Evolutionary conservation across 768 basidiomycete genomes (phyloP), one percentile per base, ranked within the genome.

Genomic region (Mycena capillaripes): DNA sequence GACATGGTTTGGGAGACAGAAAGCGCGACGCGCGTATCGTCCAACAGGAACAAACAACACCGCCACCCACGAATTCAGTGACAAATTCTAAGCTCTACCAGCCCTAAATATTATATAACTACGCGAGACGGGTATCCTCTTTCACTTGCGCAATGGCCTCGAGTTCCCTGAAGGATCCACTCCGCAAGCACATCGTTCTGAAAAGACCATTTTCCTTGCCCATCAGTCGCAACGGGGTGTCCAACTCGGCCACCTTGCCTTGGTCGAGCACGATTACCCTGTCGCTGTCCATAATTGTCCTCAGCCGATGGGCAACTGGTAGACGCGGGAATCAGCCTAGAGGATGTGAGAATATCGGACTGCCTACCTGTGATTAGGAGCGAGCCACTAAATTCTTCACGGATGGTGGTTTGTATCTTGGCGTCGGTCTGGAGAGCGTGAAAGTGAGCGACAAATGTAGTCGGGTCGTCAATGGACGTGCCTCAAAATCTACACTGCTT

Each of bases 371-470:
- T 95, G 60, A 97, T 79, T 63, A 96, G 80, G 34, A 96, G 83
- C 19, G 92, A 93, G 46, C 90, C 86, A 10, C 85, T 88, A 79
- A 97, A 97, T 76, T 97, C 95, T 74, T 93, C 91, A 9, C 96
- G 86, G 60, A 98, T 97, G 0, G 96, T 93, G 34, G 89, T 85
- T 79, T 97, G 96, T 69, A 97, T 97, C 83, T 95, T 96, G 19
- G 93, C 89, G 76, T 97, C 97, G 42, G 96, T 96, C 19, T 64
- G 60, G 8, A 34, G n/a, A 53, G 9, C 36, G n/a, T n/a, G n/a
- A 21, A 10, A 21, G 27, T 58, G 25, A 46, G 44, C 17, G 30
- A 52, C 14, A 23, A 61, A 23, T 8, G 6, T 8, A 17, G 3
- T 16, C 27, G 32, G n/a, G 4, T 40, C 16, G 23, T 16, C 25